Evolutionary conservation across 371 early-diverging fungal genomes (phyloP).

Genomic region (Saksenaea vasiformis): DNA sequence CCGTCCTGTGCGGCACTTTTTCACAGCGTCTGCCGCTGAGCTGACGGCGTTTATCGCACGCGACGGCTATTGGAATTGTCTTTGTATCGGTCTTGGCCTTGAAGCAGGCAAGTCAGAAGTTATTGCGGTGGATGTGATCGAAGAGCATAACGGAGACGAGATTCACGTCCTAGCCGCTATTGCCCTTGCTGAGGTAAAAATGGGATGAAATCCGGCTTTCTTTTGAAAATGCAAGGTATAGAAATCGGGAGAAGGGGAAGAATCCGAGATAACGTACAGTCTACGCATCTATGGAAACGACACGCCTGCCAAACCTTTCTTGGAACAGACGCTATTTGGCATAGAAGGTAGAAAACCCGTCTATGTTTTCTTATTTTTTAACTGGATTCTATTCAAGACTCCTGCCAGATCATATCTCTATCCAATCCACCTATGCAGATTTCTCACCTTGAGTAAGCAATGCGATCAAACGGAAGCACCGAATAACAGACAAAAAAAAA

Average conservation of each 20-base stretch:
- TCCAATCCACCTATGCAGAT: constrained; percentile 51
- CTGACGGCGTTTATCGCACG: constrained; percentile 43
- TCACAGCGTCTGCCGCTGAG: constrained; percentile 46
- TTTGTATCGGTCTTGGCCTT: constrained; percentile 37
- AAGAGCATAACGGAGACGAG: constrained; percentile 21
- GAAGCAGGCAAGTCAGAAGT: constrained; percentile 43
- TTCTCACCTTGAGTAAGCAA: constrained; percentile 41
- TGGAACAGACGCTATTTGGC: constrained; percentile 41
- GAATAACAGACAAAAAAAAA: not conserved
- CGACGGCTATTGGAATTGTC: constrained; percentile 52
- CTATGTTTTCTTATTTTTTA: not conserved
- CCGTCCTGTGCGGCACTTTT: constrained; percentile 37
- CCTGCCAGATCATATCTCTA: constrained; percentile 43
- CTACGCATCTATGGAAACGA: constrained; percentile 36
- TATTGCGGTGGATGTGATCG: constrained; percentile 46
- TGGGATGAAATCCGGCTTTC: no score
- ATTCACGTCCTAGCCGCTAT: constrained; percentile 28
- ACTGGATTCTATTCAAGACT: constrained; percentile 19
- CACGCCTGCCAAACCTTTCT: constrained; percentile 25
- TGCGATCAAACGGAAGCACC: not conserved
- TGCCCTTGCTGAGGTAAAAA: constrained; percentile 40
- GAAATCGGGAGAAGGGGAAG: constrained; percentile 29
- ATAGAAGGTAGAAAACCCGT: constrained; percentile 18
- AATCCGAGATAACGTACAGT: constrained; percentile 21
- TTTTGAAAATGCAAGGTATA: constrained; percentile 14